Evolutionary conservation across 1,284 basidiomycete species (phyloP), one percentile per base, ranked within the genome.

Genomic region (Boletus sp.): DNA sequence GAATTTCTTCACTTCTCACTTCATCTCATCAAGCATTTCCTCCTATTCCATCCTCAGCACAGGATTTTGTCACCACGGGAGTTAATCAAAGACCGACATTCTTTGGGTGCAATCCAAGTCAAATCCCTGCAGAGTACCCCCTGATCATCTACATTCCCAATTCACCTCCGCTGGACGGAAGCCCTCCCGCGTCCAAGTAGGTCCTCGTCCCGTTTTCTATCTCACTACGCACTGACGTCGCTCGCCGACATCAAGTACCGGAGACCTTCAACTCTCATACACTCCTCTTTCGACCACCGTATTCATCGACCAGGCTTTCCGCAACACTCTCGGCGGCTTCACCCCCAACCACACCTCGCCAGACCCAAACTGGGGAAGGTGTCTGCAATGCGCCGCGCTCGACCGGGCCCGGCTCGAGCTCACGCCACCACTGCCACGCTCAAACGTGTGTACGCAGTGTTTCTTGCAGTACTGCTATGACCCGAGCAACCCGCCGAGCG

Each of bases 1-100:
- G 81, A 42, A 71, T 76, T 25, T 64, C 68, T 14, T 73, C 65
- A 20, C 49, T 80, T 25, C 66, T 84, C 5, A 64, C 67, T n/a
- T 55, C 69, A 4, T 76, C 81, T 0, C 83, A 84, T 60, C 78
- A 82, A 51, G 61, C 61, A 22, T 81, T 86, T 60, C 84, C 84
- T 12, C 78, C 80, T 2, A 75, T 84, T 41, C 84, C 83, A n/a
- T 58, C 64, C 2, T 71, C 67, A 13, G 55, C 71, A 1, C 70
- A 74, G 13, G 77, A 75, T 6, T 88, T 88, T 58, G 60, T 87
- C 41, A 67, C 71, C 12, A 76, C 75, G 8, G 88, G 88, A 13
- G 72, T 85, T 9, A 85, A 83, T 62, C 72, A 73, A 33, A 76
- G 87, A 16, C 78, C 87, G 6, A 83, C 83, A 0, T 89, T 91